Evolutionary conservation across 2,329 filamentous ascomycete genomes (phyloP).

Genomic region (Purpureocillium takamizusanense): DNA sequence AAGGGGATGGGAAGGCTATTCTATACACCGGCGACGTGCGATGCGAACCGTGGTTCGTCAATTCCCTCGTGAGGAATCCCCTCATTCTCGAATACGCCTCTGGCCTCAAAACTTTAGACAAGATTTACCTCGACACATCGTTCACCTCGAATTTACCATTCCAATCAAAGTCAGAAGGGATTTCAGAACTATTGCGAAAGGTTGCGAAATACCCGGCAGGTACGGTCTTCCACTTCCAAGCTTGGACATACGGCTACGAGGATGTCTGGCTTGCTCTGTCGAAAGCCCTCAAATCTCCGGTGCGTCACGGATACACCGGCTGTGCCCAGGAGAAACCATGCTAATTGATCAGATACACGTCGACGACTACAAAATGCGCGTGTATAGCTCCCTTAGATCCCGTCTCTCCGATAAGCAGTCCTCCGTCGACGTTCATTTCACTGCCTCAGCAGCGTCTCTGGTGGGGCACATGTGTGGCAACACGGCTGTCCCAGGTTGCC

Average conservation of each 20-base stretch:
- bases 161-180: slow-evolving; percentile 61
- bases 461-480: slow-evolving; percentile 72
- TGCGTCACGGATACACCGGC: slow-evolving; percentile 17
- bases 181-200: slow-evolving; percentile 63
- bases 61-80: slow-evolving; percentile 61
- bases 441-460: slow-evolving; percentile 56
- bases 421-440: slow-evolving; percentile 30
- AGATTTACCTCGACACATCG: slow-evolving; percentile 83
- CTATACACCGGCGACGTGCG: slow-evolving; percentile 87
- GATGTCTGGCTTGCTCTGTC: slow-evolving; percentile 83
- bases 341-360: slow-evolving; percentile 58
- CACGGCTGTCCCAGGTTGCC: slow-evolving; percentile 55
- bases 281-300: slow-evolving; percentile 55
- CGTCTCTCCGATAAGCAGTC: slow-evolving; percentile 30
- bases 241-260: slow-evolving; percentile 88
- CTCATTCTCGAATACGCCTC: slow-evolving; percentile 64
- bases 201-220: slow-evolving; percentile 59
- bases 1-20: slow-evolving; percentile 61
- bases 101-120: slow-evolving; percentile 61
- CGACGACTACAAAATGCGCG: slow-evolving; percentile 65
- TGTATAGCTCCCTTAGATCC: slow-evolving; percentile 58
- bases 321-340: not conserved
- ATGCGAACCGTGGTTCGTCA: slow-evolving; percentile 80
- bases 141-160: slow-evolving; percentile 44
- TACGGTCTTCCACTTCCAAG: slow-evolving; percentile 74